Conservation (phyloP, 257 asterid genomes). For the Pogostemon cablin region DNA sequence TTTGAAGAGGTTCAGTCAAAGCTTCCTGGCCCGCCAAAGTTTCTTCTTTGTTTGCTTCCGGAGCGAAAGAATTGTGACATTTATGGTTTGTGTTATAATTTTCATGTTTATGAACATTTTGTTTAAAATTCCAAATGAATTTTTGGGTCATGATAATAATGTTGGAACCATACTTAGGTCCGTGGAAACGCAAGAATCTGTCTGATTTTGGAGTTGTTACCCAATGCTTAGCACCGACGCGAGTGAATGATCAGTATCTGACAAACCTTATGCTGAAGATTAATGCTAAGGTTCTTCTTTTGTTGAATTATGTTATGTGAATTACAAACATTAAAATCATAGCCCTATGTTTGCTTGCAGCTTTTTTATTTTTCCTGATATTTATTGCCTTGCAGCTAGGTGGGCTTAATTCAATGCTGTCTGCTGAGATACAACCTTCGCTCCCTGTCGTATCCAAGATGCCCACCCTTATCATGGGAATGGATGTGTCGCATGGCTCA, state of each 20-base stretch:
- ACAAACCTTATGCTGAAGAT: slow-evolving; percentile 78
- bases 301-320: slow-evolving; percentile 7
- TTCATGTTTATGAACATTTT: slow-evolving; percentile 2
- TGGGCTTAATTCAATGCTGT: slow-evolving; percentile 78
- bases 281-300: slow-evolving; percentile 73
- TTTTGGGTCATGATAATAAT: slow-evolving; percentile 5
- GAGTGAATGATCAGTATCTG: slow-evolving; percentile 76
- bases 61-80: slow-evolving; percentile 80
- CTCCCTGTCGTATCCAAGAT: slow-evolving; percentile 68
- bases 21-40: slow-evolving; percentile 76
- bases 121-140: background rate
- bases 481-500: slow-evolving; percentile 97
- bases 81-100: slow-evolving; percentile 58
- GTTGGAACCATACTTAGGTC: slow-evolving; percentile 49
- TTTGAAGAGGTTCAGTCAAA: slow-evolving; percentile 61
- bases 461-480: slow-evolving; percentile 87
- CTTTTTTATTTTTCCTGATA: background rate
- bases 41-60: slow-evolving; percentile 80
- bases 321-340: background rate
- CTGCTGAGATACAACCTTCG: slow-evolving; percentile 59
- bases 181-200: slow-evolving; percentile 81
- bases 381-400: slow-evolving; percentile 65
- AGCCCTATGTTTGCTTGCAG: slow-evolving; percentile 4
- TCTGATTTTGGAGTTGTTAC: slow-evolving; percentile 83
- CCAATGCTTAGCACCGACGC: slow-evolving; percentile 77